Conservation (phyloP, 2,329 filamentous ascomycete genomes). For the Cercospora canescens region DNA sequence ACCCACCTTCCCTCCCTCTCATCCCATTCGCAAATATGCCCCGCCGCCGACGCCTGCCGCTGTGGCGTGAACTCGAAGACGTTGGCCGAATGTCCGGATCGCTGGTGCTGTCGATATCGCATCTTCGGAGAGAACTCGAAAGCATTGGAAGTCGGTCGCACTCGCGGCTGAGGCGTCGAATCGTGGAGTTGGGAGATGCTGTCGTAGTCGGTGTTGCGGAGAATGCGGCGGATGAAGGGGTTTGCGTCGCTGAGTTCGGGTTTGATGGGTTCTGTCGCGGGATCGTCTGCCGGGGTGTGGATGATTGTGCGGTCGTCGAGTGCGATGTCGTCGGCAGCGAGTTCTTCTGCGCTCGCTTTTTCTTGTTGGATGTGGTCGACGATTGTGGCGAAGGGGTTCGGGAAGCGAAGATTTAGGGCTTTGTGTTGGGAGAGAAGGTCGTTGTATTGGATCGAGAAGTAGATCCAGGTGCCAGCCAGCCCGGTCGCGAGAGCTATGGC, state of each 20-base stretch:
- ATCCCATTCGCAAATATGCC: not conserved
- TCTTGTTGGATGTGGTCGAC: too few relatives aligned
- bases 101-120: not conserved
- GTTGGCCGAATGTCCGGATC: too few relatives aligned
- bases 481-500: not conserved
- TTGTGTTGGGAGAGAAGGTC: not conserved
- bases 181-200: not conserved
- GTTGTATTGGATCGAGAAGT: not conserved
- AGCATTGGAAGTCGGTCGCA: not conserved
- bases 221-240: constrained; percentile 5
- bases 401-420: too few relatives aligned
- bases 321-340: not conserved
- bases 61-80: not conserved
- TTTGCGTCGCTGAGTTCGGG: not conserved
- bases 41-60: not conserved
- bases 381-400: too few relatives aligned
- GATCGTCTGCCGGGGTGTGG: not conserved
- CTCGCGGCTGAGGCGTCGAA: not conserved
- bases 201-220: not conserved
- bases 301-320: constrained; percentile 1
- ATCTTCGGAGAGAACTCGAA: not conserved
- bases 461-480: not conserved
- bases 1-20: not conserved
- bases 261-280: not conserved
- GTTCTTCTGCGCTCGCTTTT: too few relatives aligned